Conservation (phyloP, 139 green algal species). For the Picochlorum sp. region DNA sequence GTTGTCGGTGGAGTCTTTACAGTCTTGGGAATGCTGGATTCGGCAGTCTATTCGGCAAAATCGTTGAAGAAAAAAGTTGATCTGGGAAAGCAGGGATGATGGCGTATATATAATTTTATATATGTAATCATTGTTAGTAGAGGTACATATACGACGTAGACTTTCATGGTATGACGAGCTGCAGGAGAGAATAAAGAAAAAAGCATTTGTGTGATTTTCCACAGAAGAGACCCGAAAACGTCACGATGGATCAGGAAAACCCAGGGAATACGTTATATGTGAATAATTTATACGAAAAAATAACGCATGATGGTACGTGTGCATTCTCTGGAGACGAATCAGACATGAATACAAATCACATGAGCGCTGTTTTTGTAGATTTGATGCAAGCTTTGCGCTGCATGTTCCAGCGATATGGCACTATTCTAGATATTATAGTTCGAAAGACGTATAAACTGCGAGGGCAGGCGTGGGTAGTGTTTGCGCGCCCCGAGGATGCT, state of each 20-base stretch:
- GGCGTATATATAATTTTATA: too few relatives aligned
- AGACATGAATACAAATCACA: too few relatives aligned
- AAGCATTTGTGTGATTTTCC: too few relatives aligned
- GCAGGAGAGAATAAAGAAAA: too few relatives aligned
- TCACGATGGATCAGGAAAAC: conserved; percentile 27
- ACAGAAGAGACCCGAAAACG: background rate
- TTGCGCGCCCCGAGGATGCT: conserved; percentile 70
- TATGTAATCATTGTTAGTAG: too few relatives aligned
- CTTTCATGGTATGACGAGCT: too few relatives aligned
- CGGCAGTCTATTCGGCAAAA: conserved; percentile 53
- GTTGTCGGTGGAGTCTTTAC: conserved; percentile 83
- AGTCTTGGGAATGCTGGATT: conserved; percentile 80
- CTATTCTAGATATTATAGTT: conserved; percentile 84
- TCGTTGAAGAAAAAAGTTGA: conserved; percentile 80
- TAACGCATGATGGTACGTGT: conserved; percentile 77
- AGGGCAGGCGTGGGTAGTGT: conserved; percentile 95
- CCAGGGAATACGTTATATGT: conserved; percentile 89
- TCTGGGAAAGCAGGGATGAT: conserved; percentile 48
- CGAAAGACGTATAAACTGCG: conserved; percentile 79
- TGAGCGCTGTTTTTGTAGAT: conserved; percentile 44
- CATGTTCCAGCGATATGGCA: conserved; percentile 94
- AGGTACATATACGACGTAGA: too few relatives aligned
- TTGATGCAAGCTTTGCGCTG: conserved; percentile 86
- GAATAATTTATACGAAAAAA: conserved; percentile 91
- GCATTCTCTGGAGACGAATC: too few relatives aligned